Base-by-base conservation (phyloP, 1,284 basidiomycete species). In the Earliella scabrosa region DNA sequence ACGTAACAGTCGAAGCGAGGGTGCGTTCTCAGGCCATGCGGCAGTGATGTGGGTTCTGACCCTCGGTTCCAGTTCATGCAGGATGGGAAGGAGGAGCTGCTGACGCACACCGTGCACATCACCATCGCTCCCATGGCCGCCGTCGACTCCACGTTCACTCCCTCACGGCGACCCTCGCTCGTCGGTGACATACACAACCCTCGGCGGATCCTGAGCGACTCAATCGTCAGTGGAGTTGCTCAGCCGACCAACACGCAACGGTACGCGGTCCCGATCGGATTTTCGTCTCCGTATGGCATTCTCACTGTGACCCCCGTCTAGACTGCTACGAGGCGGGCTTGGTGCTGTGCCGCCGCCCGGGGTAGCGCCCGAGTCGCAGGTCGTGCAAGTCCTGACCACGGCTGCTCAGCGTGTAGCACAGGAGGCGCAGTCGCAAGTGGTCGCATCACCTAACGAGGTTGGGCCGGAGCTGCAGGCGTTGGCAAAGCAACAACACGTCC, bases 401-500 rank as follows among this genome's bases (percentile, higher is more conserved):
- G 88, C 88, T 39, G 88, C 87, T 27, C 85, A 89, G 61, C 85
- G 87, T 35, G 87, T 92, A 23, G 86, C 86, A 6, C 83, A 88
- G 68, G 85, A 88, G 67, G 84, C 86, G 2, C 84, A 88, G 61
- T 83, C 82, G 13, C 87, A 88, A 66, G 79, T 85, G 31, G 81
- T 86, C 39, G 77, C 78, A 7, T 79, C 82, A 38, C 75, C 79
- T 23, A 78, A 77, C 50, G 78, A 82, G 55, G 69, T 73, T 27
- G 76, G 73, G 16, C 74, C 75, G 23, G 81, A 87, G 63, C 68
- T 89, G 20, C 81, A 88, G 66, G 82, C 84, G 14, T 79, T 92
- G 52, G 87, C 82, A 38, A 90, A 90, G 69, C 90, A 92, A 73
- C 88, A 89, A 64, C 85, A 90, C 63, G 88, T 92, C 52, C 78